Percentiles rank a stretch among this genome's conserved stretches.
phyloP scores from a whole-genome alignment of 129 eudicot genomes.

The Mikania micrantha region DNA sequence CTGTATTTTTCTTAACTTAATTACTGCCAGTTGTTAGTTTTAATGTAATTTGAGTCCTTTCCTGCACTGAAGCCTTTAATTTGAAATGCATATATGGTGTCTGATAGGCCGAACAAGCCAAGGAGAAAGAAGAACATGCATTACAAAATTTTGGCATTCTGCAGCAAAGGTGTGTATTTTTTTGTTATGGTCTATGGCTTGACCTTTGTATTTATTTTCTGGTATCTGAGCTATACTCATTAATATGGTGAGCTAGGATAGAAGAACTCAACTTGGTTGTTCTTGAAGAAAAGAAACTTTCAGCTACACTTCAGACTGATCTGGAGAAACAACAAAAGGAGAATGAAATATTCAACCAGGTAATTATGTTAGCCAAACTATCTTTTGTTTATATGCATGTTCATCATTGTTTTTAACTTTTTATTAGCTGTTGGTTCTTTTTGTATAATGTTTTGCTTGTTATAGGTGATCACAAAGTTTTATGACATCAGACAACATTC shows the following conservation, averaged over 20 bases:
- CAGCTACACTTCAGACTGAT: constrained; percentile 32
- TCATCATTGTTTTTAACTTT: neutral
- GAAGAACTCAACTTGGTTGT: constrained; percentile 52
- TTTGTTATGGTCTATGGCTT: neutral
- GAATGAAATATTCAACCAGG: constrained; percentile 59
- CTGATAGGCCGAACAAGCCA: constrained; percentile 76
- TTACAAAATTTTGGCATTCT: constrained; percentile 41
- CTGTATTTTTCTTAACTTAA: neutral
- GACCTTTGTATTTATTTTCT: neutral
- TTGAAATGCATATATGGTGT: constrained; percentile 19
- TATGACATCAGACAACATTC: constrained; percentile 49
- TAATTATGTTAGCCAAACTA: neutral
- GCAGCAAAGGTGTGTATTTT: constrained; percentile 43
- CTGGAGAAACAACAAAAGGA: constrained; percentile 44
- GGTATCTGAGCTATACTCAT: constrained; percentile 8
- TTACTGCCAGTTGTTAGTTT: neutral
- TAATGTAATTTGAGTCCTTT: neutral
- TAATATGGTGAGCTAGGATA: constrained; percentile 42
- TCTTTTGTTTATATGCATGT: neutral
- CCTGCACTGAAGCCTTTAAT: neutral
- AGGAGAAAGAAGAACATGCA: constrained; percentile 67
- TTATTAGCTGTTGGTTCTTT: neutral
- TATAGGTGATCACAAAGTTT: constrained; percentile 65
- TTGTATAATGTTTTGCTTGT: constrained; percentile 5
- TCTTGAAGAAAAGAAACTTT: constrained; percentile 47